These are phyloP conservation scores for Penicillium egyptiacum DNA, from an alignment of 495 filamentous ascomycete species.

Conservation along the genomic window DNA sequence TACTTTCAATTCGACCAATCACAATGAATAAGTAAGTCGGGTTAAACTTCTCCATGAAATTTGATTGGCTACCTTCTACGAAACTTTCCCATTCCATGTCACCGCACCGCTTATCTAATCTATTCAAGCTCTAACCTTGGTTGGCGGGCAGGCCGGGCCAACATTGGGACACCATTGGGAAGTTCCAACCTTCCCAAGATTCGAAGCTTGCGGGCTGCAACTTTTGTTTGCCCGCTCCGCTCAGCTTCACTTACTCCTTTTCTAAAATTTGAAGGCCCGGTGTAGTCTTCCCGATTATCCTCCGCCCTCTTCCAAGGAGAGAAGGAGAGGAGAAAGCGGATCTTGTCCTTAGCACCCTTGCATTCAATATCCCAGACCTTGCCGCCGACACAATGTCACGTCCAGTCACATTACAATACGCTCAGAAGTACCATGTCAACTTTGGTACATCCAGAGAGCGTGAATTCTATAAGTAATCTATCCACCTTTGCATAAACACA, in stretches of 20 bases:
- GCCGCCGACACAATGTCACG: constrained; percentile 9
- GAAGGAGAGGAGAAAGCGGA: background rate
- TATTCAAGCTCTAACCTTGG: too few species aligned
- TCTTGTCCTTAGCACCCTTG: background rate
- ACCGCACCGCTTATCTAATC: background rate
- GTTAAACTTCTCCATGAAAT: background rate
- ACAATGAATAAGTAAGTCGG: background rate
- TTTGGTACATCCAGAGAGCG: constrained; percentile 21
- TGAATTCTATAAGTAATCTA: constrained; percentile 28
- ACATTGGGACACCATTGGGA: too few species aligned
- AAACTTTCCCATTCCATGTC: background rate
- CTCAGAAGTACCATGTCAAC: constrained; percentile 4
- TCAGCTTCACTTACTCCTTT: background rate
- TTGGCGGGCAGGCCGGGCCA: too few species aligned
- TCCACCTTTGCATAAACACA: background rate
- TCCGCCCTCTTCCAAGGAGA: background rate
- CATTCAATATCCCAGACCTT: background rate
- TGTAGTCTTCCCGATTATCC: background rate
- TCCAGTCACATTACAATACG: background rate
- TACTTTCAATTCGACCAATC: background rate
- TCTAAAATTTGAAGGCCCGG: background rate
- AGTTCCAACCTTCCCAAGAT: background rate
- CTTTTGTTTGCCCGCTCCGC: background rate
- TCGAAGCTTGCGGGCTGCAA: background rate
- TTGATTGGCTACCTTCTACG: background rate